These are phyloP conservation scores for Heritiera littoralis DNA, from an alignment of 345 rosid species.

Conservation along the genomic window DNA sequence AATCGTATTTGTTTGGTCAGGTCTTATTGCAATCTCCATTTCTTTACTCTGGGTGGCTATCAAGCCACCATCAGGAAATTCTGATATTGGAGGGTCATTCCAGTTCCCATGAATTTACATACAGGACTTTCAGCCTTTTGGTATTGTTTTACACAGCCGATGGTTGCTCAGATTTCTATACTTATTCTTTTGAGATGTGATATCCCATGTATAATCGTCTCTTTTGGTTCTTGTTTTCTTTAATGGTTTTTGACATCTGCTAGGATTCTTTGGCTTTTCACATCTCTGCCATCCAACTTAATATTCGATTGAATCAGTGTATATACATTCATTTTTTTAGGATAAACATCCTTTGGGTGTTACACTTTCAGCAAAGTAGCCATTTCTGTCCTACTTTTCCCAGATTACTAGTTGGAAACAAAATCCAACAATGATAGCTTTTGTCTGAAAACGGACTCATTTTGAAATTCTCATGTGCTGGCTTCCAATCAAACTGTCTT, in stretches of 20 bases:
- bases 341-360: background rate
- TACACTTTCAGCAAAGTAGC: background rate
- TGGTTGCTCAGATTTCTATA: background rate
- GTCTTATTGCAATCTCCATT: slow-evolving; percentile 68
- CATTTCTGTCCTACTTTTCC: background rate
- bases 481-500: background rate
- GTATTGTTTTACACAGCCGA: background rate
- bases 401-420: background rate
- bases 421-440: background rate
- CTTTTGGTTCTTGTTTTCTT: background rate
- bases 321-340: background rate
- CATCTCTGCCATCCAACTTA: background rate
- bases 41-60: slow-evolving; percentile 78
- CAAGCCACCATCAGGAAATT: slow-evolving; percentile 50
- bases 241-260: too few relatives aligned
- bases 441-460: background rate
- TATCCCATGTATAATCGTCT: background rate
- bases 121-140: background rate
- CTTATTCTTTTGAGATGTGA: slow-evolving; percentile 14
- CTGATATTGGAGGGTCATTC: slow-evolving; percentile 63
- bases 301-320: background rate
- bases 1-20: slow-evolving; percentile 71
- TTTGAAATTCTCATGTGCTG: background rate
- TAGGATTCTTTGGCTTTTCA: background rate
- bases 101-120: slow-evolving; percentile 37